Base-by-base conservation (phyloP, 495 filamentous ascomycete genomes). In the Penicillium coprophilum region DNA sequence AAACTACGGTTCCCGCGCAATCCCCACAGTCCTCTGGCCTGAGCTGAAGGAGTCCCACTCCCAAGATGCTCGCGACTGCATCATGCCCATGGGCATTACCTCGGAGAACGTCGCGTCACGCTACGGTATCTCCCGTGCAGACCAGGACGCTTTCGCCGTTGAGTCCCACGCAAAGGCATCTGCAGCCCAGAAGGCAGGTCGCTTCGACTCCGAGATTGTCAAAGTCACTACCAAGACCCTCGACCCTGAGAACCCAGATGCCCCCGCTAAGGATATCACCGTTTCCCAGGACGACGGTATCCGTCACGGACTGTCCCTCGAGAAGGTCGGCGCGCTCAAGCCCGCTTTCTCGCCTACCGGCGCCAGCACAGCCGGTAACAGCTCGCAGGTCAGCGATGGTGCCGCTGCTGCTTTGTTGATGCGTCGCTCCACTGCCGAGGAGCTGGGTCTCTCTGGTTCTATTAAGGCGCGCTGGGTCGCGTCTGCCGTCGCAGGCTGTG, bases 51-150 rank as follows among this genome's bases (percentile, higher is more conserved):
- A 88, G 3, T 84, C 77, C 2, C 66, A 67, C 8, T 83, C 83
- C 7, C 77, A 87, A 69, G 88, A 94, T 53, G 87, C 89, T 8
- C 68, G 80, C 38, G 92, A 96, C 66, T 96, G 92, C 63, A 85
- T 96, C 64, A 94, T 95, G 92, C 84, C 85, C 53, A 97, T 97
- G 92, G 92, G 92, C 1, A 65, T 93, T 41, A 97, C 92, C n/a
- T 84, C 83, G 23, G 92, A 97, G 79, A 96, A 96, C 62, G 91
- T 97, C 10, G 90, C 92, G 0, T 71, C 75, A 58, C 76, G 92
- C 46, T 92, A 96, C 60, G 83, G 83, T 6, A 80, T 97, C n/a
- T 76, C 70, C 10, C 71, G 92, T 19, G 77, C 70, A 5, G 91
- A 92, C 56, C 91, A 96, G 75, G 92, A 97, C 68, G 85, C 75